phyloP scores from a whole-genome alignment of 2,329 filamentous ascomycete species.

The Colletotrichum theobromicola region DNA sequence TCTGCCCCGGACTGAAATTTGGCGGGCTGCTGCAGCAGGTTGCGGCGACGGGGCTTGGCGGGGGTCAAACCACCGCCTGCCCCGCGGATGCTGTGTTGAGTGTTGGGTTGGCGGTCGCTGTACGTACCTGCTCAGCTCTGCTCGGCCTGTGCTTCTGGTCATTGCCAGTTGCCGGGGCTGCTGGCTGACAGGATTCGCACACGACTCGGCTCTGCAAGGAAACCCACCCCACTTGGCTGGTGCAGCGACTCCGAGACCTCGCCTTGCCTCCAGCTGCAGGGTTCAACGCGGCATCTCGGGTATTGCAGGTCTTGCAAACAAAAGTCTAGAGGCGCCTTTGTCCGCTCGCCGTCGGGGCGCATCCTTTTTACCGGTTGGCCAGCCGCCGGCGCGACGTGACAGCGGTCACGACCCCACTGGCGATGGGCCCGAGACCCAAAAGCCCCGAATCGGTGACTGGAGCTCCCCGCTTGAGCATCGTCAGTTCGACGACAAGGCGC shows the following conservation, averaged over 20 bases:
- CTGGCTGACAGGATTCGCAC: constrained; percentile 4
- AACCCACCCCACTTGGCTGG: constrained; percentile 2
- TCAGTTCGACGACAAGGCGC: constrained; percentile 12
- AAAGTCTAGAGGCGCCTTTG: neutral
- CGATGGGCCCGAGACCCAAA: neutral
- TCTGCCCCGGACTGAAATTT: neutral
- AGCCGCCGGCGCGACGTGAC: constrained; percentile 7
- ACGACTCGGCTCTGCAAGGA: constrained; percentile 15
- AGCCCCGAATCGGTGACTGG: neutral
- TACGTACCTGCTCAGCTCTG: constrained; percentile 8
- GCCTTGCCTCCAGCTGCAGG: constrained; percentile 3
- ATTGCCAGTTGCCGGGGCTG: neutral
- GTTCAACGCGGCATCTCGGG: constrained; percentile 7
- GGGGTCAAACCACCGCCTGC: constrained; percentile 11
- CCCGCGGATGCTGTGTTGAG: neutral
- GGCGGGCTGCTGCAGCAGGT: constrained; percentile 1
- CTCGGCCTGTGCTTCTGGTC: neutral
- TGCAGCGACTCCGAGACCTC: neutral
- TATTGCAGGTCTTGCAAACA: constrained; percentile 2
- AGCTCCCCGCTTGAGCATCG: constrained; percentile 7
- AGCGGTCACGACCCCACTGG: neutral
- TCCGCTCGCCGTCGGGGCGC: neutral
- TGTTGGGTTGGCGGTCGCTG: neutral
- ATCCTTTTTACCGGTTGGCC: neutral
- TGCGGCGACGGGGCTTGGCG: constrained; percentile 14